Percentiles rank a stretch among this genome's conserved stretches.
These are phyloP conservation scores for Ganoderma resinaceum DNA, from an alignment of 1,284 basidiomycete genomes.

Conservation along the genomic window DNA sequence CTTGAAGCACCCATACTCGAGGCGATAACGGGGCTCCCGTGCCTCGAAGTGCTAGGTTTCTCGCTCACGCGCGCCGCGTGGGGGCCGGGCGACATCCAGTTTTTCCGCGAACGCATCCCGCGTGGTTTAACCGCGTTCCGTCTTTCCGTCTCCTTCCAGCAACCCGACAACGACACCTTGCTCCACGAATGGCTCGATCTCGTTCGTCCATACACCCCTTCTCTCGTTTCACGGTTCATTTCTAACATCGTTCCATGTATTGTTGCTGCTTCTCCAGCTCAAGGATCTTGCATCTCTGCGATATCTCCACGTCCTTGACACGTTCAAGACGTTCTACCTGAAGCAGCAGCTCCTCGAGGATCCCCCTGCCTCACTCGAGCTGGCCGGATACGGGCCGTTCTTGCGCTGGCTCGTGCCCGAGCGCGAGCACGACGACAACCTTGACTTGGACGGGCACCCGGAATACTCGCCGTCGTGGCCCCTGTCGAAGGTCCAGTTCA, in stretches of 20 bases:
- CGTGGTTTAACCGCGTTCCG: neutral
- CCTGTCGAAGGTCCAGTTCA: slow-evolving; percentile 1
- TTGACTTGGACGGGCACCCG: neutral
- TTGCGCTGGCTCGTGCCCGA: slow-evolving; percentile 2
- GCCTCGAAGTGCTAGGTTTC: neutral
- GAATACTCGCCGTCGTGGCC: neutral
- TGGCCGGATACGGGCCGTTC: slow-evolving; percentile 16
- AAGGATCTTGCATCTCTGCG: neutral
- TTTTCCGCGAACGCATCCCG: neutral
- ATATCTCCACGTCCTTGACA: slow-evolving; percentile 16
- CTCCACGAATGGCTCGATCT: neutral
- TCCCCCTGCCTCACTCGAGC: slow-evolving; percentile 13
- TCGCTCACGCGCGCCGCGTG: neutral
- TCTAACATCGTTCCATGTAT: too few relatives aligned
- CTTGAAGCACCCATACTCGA: neutral
- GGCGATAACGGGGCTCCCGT: neutral
- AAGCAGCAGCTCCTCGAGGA: slow-evolving; percentile 14
- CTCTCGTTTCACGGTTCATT: too few relatives aligned
- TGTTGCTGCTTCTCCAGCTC: slow-evolving; percentile 7
- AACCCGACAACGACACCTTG: neutral
- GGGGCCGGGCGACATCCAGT: neutral
- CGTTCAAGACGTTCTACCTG: neutral
- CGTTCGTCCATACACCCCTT: neutral
- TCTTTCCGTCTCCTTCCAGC: slow-evolving; percentile 2
- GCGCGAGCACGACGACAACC: neutral